Conservation (phyloP, 306 rosid genomes). For the Cyclanthera cordifolia region DNA sequence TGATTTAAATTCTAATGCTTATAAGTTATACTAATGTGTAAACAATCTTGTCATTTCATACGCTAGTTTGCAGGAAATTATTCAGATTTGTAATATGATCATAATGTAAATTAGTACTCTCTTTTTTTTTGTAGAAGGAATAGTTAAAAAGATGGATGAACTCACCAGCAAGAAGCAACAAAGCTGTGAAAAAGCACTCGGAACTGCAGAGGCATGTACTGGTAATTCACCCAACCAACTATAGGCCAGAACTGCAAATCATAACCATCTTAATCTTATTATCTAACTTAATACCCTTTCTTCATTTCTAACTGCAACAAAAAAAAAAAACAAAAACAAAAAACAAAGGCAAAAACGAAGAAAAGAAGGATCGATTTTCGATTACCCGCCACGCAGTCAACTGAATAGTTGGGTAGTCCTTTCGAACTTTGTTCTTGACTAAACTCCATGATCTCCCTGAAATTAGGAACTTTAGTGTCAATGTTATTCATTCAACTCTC, state of each 20-base stretch:
- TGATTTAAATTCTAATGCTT: too few relatives aligned
- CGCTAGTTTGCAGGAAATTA: too few relatives aligned
- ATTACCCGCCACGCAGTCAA: slow-evolving; percentile 88
- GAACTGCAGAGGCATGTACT: slow-evolving; percentile 69
- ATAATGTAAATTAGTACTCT: neutral
- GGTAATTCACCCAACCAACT: slow-evolving; percentile 91
- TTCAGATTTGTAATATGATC: too few relatives aligned
- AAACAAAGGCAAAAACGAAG: too few relatives aligned
- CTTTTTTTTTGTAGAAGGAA: neutral
- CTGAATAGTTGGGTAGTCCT: slow-evolving; percentile 67
- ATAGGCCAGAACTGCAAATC: slow-evolving; percentile 79
- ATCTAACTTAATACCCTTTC: slow-evolving; percentile 9
- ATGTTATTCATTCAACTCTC: neutral
- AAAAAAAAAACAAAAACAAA: neutral
- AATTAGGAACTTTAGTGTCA: slow-evolving; percentile 10
- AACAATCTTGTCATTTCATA: too few relatives aligned
- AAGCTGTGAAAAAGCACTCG: slow-evolving; percentile 73
- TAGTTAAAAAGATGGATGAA: slow-evolving; percentile 3
- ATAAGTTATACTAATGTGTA: too few relatives aligned
- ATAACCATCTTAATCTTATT: slow-evolving; percentile 9
- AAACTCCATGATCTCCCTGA: slow-evolving; percentile 71
- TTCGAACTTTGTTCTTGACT: slow-evolving; percentile 44
- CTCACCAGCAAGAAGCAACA: slow-evolving; percentile 69
- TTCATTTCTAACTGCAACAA: neutral
- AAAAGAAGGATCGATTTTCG: neutral